A percentile compares a stretch with the other conserved stretches of the same genome.
These are phyloP conservation scores for Leishmania arabica DNA, from an alignment of 208 protist genomes.

Conservation along the genomic window DNA sequence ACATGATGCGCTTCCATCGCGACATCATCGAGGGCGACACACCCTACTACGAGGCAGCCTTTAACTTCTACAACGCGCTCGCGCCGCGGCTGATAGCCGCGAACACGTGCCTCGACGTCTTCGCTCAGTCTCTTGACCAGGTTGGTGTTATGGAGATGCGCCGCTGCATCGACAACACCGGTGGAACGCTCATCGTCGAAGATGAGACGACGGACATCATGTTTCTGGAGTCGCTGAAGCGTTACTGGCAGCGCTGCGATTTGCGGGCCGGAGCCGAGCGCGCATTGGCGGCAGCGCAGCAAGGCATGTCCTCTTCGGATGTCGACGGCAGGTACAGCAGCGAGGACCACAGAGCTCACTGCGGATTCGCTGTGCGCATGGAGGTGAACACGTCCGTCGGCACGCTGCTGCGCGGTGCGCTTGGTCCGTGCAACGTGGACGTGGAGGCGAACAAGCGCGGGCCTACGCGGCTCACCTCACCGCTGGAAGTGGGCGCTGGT, in stretches of 20 bases:
- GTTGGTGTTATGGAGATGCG: slow-evolving; percentile 97
- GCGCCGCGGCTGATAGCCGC: slow-evolving; percentile 81
- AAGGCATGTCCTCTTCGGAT: background rate
- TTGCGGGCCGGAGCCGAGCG: slow-evolving; percentile 24
- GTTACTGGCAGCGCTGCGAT: slow-evolving; percentile 79
- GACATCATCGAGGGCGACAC: slow-evolving; percentile 94
- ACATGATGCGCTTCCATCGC: slow-evolving; percentile 97
- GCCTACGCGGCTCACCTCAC: slow-evolving; percentile 39
- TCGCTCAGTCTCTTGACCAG: slow-evolving; percentile 97
- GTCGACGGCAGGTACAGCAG: background rate
- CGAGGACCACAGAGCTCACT: slow-evolving; percentile 35
- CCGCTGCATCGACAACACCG: slow-evolving; percentile 87
- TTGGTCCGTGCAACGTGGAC: slow-evolving; percentile 74
- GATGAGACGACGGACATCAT: slow-evolving; percentile 94
- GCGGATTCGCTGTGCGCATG: slow-evolving; percentile 70
- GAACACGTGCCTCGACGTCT: slow-evolving; percentile 96
- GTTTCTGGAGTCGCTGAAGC: slow-evolving; percentile 79
- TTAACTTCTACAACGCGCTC: slow-evolving; percentile 92
- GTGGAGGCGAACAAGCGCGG: slow-evolving; percentile 42
- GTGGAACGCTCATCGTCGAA: slow-evolving; percentile 94
- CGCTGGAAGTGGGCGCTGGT: slow-evolving; percentile 59
- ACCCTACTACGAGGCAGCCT: slow-evolving; percentile 70
- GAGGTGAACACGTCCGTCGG: slow-evolving; percentile 76
- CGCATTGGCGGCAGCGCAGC: background rate
- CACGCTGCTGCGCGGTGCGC: slow-evolving; percentile 67